phyloP scores from a whole-genome alignment of 371 early-diverging fungal species.

The Zancudomyces culisetae region DNA sequence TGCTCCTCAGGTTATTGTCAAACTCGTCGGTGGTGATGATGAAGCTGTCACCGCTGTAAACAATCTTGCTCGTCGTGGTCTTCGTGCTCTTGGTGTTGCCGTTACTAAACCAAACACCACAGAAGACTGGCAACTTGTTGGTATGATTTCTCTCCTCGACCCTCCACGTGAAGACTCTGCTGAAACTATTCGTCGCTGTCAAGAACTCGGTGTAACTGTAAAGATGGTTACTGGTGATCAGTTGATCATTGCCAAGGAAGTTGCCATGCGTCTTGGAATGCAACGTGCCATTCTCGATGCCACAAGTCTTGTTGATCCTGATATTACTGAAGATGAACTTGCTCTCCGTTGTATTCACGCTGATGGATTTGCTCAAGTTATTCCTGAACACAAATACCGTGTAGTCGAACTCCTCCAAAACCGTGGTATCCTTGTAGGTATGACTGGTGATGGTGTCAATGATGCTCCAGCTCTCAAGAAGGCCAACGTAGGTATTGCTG shows the following conservation, averaged over 20 bases:
- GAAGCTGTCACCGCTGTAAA: conserved; percentile 58
- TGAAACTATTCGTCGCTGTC: conserved; percentile 63
- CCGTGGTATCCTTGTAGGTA: conserved; percentile 71
- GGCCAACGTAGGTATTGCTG: conserved; percentile 53
- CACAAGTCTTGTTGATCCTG: conserved; percentile 55
- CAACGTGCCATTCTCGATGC: conserved; percentile 59
- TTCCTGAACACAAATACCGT: conserved; percentile 89
- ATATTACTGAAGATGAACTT: conserved; percentile 60
- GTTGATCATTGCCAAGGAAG: conserved; percentile 72
- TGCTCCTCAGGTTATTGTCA: conserved; percentile 80
- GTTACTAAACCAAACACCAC: conserved; percentile 41
- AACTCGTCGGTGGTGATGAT: conserved; percentile 57
- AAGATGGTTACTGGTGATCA: conserved; percentile 97
- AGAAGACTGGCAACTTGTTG: conserved; percentile 43
- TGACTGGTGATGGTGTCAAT: conserved; percentile 88
- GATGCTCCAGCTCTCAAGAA: conserved; percentile 80
- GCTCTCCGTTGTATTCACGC: conserved; percentile 61
- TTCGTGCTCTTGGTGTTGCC: conserved; percentile 84
- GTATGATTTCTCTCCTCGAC: conserved; percentile 68
- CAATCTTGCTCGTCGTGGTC: conserved; percentile 64
- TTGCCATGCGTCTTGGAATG: conserved; percentile 68
- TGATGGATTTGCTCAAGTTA: conserved; percentile 91
- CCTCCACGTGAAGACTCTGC: conserved; percentile 80
- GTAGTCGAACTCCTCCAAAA: conserved; percentile 78
- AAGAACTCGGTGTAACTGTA: conserved; percentile 76